Percentiles rank a stretch among this genome's conserved stretches.
phyloP scores from a whole-genome alignment of 805 yeast genomes.

The Lachancea lanzarotensis region DNA sequence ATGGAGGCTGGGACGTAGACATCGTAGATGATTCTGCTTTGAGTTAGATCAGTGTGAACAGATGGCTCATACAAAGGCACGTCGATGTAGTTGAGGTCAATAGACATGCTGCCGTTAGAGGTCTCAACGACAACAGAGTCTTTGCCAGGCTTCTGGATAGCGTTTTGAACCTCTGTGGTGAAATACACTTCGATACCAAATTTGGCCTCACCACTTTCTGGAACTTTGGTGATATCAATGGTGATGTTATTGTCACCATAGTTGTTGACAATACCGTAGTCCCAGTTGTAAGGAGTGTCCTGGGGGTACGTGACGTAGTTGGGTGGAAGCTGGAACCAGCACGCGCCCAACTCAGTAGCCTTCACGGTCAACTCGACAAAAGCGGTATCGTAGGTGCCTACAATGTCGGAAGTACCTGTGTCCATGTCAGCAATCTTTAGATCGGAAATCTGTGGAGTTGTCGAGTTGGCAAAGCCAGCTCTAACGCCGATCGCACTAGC shows the following conservation, averaged over 20 bases:
- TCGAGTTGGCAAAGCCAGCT: too few relatives aligned
- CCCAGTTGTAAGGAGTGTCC: conserved; percentile 2
- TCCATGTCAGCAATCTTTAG: neutral
- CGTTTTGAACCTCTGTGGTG: neutral
- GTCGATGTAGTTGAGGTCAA: neutral
- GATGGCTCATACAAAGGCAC: neutral
- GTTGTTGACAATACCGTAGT: conserved; percentile 2
- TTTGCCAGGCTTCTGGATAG: neutral
- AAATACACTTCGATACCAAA: neutral
- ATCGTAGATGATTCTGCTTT: conserved; percentile 1
- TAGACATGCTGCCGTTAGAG: neutral
- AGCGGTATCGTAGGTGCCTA: neutral
- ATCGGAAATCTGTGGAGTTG: neutral
- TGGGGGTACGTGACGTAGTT: neutral
- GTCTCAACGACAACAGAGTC: neutral
- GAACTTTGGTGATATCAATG: neutral
- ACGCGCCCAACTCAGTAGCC: conserved; percentile 8
- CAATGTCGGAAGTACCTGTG: neutral
- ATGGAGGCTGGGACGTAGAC: conserved; percentile 2
- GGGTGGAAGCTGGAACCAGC: conserved; percentile 10
- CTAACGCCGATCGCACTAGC: neutral
- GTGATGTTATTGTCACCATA: neutral
- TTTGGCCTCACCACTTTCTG: neutral
- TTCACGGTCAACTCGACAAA: conserved; percentile 6
- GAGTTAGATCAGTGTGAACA: conserved; percentile 5